These are phyloP conservation scores for Boletus coccyginus DNA, from an alignment of 768 basidiomycete species.

Conservation along the genomic window DNA sequence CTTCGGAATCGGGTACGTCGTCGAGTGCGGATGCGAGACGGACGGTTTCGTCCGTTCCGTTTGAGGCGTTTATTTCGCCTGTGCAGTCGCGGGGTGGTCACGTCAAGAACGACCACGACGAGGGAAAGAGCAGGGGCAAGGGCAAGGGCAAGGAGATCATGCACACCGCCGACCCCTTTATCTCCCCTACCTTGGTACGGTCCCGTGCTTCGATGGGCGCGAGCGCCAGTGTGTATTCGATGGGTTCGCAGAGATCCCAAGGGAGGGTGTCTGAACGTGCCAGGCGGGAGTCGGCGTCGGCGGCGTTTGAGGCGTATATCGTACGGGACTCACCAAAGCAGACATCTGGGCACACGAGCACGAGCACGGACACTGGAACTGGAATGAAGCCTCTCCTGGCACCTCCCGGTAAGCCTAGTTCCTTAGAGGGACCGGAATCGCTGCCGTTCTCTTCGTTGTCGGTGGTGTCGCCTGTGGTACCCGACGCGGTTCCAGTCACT, in stretches of 20 bases:
- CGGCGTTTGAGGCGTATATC: constrained; percentile 19
- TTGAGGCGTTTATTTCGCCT: constrained; percentile 25
- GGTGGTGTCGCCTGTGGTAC: neutral
- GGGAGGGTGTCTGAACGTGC: neutral
- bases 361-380: no score
- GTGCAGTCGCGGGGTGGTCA: neutral
- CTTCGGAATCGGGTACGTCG: neutral
- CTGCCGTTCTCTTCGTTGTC: neutral
- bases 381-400: neutral
- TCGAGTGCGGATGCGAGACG: neutral
- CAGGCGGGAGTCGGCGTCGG: constrained; percentile 13
- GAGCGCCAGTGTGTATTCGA: neutral
- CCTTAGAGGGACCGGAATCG: neutral
- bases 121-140: neutral
- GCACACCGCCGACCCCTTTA: neutral
- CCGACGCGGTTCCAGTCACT: neutral
- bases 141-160: neutral
- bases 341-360: neutral
- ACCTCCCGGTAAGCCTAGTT: neutral
- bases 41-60: neutral
- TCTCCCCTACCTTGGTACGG: neutral
- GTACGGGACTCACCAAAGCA: constrained; percentile 7
- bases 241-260: neutral
- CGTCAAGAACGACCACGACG: neutral
- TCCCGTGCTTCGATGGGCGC: neutral